Evolutionary conservation across 2,329 filamentous ascomycete species (phyloP), one percentile per base, ranked within the genome.

Genomic region (Grosmannia penicillata): DNA sequence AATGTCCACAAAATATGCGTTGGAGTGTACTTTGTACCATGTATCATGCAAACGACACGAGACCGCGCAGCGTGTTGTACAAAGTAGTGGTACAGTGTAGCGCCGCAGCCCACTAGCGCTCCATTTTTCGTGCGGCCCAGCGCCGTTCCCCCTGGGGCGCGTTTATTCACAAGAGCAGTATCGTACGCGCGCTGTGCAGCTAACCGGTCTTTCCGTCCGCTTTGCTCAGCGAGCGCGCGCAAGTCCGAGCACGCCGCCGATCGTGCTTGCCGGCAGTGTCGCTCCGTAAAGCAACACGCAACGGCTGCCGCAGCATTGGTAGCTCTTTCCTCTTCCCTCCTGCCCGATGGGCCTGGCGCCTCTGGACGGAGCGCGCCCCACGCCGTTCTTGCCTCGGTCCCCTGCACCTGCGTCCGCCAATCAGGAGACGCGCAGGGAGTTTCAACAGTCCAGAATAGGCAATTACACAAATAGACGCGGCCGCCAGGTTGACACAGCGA

Each of bases 11-110:
- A 43, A 43, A 44, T 30, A 31, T 4, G 32, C 17, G 39, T n/a
- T n/a, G n/a, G n/a, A n/a, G n/a, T n/a, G n/a, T n/a, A n/a, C n/a
- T n/a, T n/a, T n/a, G 29, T 6, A 31, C 29, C 17, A 43, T 43
- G 43, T 43, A 42, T 42, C 25, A 37, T 42, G 45, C 42, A 43
- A 29, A 29, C 19, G 24, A 44, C 37, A 43, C 37, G 40, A 41
- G 36, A 45, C 41, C 43, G 43, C 41, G 44, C 44, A 46, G 44
- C 44, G 44, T 46, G 44, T 46, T 46, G 38, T 37, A n/a, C n/a
- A n/a, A n/a, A n/a, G n/a, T n/a, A 43, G 40, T 29, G 35, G 37
- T 38, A 35, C 34, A 35, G 37, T 38, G 39, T 41, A 38, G 37
- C 37, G 29, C 37, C 37, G 18, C 37, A 29, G 23, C 33, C 31